These are phyloP conservation scores for Pleurotus ostreatus DNA, from an alignment of 768 basidiomycete genomes.

Conservation along the genomic window DNA sequence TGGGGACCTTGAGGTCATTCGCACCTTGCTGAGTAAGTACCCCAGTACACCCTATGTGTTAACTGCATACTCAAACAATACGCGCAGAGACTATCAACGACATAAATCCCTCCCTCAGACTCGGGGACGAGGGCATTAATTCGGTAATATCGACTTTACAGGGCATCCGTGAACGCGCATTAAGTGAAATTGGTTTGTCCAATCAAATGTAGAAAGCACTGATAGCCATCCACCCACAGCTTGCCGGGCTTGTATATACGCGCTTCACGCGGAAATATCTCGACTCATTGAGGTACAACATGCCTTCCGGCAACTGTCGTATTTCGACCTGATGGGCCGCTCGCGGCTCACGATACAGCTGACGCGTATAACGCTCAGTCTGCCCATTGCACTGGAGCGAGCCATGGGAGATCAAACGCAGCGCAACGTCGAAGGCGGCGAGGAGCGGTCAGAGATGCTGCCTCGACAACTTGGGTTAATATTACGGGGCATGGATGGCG, in stretches of 20 bases:
- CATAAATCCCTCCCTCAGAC: slow-evolving; percentile 70
- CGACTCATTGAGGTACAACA: slow-evolving; percentile 81
- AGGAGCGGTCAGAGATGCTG: slow-evolving; percentile 30
- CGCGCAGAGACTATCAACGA: slow-evolving; percentile 68
- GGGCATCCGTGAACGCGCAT: slow-evolving; percentile 66
- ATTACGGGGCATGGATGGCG: slow-evolving; percentile 57
- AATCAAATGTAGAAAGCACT: neutral
- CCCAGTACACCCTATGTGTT: neutral
- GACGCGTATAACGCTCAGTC: slow-evolving; percentile 68
- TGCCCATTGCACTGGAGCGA: slow-evolving; percentile 71
- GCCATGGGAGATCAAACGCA: slow-evolving; percentile 52
- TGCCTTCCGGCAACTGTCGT: slow-evolving; percentile 69
- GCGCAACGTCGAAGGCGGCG: slow-evolving; percentile 8
- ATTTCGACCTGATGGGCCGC: slow-evolving; percentile 73
- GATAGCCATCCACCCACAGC: slow-evolving; percentile 35
- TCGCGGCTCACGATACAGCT: slow-evolving; percentile 74
- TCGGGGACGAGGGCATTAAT: slow-evolving; percentile 78
- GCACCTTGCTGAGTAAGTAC: slow-evolving; percentile 66
- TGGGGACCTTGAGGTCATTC: slow-evolving; percentile 83
- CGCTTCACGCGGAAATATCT: slow-evolving; percentile 68
- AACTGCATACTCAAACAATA: neutral
- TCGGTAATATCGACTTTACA: slow-evolving; percentile 68
- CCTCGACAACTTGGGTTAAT: slow-evolving; percentile 57
- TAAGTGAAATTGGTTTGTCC: slow-evolving; percentile 44
- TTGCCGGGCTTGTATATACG: slow-evolving; percentile 71